Evolutionary conservation across 208 protist genomes (phyloP).

Genomic region (Naegleria lovaniensis): DNA sequence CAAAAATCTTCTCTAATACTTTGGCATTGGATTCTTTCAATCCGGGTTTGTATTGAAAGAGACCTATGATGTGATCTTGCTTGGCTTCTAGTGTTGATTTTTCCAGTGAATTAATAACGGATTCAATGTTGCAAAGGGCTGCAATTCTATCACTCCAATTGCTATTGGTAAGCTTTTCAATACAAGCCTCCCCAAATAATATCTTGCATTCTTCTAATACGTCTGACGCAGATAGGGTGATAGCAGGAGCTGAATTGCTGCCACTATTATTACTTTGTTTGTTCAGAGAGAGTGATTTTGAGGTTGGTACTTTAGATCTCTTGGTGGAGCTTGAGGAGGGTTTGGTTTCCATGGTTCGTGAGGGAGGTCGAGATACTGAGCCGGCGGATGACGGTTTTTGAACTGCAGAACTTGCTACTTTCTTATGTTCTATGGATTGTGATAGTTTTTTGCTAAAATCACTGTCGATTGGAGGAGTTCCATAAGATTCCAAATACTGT

Average conservation of each 20-base stretch:
- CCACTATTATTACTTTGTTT: not conserved
- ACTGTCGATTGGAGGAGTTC: not conserved
- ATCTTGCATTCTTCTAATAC: not conserved
- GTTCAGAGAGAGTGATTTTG: not conserved
- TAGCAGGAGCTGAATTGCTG: not conserved
- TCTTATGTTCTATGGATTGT: not conserved
- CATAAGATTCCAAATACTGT: not conserved
- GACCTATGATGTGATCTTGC: not conserved
- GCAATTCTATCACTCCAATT: constrained; percentile 19
- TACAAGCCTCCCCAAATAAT: not conserved
- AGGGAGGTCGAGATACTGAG: not conserved
- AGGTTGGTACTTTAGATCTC: not conserved
- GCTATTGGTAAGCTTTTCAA: not conserved
- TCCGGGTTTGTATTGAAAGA: not conserved
- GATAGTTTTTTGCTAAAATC: not conserved
- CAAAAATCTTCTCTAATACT: not conserved
- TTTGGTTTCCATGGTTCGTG: not conserved
- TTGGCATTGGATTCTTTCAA: constrained; percentile 18
- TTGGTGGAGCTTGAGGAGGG: not conserved
- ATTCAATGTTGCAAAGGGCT: not conserved
- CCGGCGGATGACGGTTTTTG: not conserved
- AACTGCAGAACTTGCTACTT: not conserved
- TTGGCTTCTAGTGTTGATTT: not conserved
- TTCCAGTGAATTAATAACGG: not conserved
- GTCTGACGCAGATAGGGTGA: not conserved